Conservation (phyloP, 2,329 filamentous ascomycete species). For the Fusarium luffae region DNA sequence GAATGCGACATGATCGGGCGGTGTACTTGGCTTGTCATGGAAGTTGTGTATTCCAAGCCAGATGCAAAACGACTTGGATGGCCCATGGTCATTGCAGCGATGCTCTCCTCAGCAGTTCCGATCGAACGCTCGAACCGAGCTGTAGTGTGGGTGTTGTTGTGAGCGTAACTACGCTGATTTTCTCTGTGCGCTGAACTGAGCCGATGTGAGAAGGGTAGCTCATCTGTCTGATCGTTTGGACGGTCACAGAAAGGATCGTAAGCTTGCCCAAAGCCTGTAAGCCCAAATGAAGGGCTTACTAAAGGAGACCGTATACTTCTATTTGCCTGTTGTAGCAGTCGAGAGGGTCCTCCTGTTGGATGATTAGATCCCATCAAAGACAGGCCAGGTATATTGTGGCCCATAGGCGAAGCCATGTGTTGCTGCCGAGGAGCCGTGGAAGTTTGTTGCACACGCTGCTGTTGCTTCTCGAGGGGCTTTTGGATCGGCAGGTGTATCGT, state of each 20-base stretch:
- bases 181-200: background rate
- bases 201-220: background rate
- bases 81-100: constrained; percentile 6
- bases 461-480: background rate
- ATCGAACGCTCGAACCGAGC: constrained; percentile 23
- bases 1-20: background rate
- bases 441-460: background rate
- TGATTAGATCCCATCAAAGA: constrained; percentile 7
- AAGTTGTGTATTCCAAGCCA: background rate
- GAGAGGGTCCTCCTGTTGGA: background rate
- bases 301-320: background rate
- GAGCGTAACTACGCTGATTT: background rate
- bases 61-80: background rate
- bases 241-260: background rate
- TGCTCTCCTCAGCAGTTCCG: constrained; percentile 31
- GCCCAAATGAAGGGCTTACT: background rate
- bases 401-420: background rate
- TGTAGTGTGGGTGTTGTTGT: constrained; percentile 2
- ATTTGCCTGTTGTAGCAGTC: constrained; percentile 6
- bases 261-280: background rate
- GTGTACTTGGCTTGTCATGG: background rate
- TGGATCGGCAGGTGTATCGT: background rate
- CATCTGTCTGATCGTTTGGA: background rate
- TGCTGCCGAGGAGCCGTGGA: background rate
- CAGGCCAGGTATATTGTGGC: background rate